Conservation (phyloP, 305 asterid species). For the Fraxinus sp. region DNA sequence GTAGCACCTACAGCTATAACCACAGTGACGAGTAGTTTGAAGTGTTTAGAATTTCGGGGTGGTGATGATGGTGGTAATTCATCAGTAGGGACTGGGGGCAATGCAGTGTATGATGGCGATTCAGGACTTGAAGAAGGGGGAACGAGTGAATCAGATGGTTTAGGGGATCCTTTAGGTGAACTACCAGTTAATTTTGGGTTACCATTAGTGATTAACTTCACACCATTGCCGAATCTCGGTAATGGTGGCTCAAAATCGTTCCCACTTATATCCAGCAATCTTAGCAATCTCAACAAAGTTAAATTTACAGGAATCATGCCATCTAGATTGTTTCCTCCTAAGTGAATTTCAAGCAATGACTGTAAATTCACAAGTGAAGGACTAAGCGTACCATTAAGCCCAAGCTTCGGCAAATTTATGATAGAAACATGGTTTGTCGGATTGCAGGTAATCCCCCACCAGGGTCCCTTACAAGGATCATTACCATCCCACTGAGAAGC, state of each 20-base stretch:
- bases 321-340: constrained; percentile 58
- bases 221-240: constrained; percentile 52
- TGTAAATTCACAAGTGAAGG: constrained; percentile 56
- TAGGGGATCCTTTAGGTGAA: constrained; percentile 21
- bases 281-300: constrained; percentile 46
- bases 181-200: constrained; percentile 33
- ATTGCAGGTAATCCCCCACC: constrained; percentile 76
- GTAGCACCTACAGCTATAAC: constrained; percentile 35
- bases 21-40: constrained; percentile 18
- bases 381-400: constrained; percentile 68
- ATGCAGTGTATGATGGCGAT: constrained; percentile 22
- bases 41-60: not conserved
- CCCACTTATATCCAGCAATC: constrained; percentile 60
- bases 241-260: constrained; percentile 61
- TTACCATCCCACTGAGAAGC: constrained; percentile 67
- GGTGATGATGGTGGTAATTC: constrained; percentile 17
- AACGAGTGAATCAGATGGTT: not conserved
- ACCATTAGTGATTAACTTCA: constrained; percentile 45
- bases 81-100: constrained; percentile 8
- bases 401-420: constrained; percentile 57
- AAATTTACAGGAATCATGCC: constrained; percentile 55
- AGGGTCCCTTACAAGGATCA: constrained; percentile 68
- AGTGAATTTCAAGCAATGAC: constrained; percentile 60
- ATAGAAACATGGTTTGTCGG: constrained; percentile 46
- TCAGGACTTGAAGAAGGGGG: not conserved